Evolutionary conservation across 305 asterid species (phyloP).

Genomic region (Fraxinus floribunda): DNA sequence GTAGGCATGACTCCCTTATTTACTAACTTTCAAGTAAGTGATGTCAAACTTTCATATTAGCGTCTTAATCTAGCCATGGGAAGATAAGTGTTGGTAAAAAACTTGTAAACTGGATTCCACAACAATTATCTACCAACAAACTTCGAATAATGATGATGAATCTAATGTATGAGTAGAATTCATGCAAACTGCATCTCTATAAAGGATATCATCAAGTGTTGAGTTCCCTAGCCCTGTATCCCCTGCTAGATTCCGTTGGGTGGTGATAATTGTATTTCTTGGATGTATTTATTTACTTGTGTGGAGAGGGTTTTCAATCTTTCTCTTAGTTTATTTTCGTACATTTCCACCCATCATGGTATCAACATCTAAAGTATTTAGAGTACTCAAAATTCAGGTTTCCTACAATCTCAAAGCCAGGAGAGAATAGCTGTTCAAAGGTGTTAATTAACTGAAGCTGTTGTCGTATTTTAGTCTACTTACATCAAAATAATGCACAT

Average conservation of each 20-base stretch:
- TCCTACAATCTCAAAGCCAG: conserved; percentile 10
- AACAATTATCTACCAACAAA: not conserved
- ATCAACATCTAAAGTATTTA: conserved; percentile 3
- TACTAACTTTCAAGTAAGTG: not conserved
- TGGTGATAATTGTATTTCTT: not conserved
- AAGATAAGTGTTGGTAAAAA: not conserved
- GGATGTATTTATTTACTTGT: not conserved
- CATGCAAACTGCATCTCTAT: not conserved
- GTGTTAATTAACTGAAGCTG: conserved; percentile 11
- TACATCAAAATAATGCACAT: conserved; percentile 98
- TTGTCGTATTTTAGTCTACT: conserved; percentile 32
- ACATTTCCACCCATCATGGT: not conserved
- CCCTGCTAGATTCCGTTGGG: not conserved
- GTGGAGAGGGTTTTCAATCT: not conserved
- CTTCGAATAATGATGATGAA: not conserved
- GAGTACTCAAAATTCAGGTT: conserved; percentile 3
- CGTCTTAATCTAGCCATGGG: not conserved
- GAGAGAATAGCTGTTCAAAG: not conserved
- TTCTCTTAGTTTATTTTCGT: not conserved
- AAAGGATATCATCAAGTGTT: not conserved
- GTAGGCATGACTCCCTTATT: conserved; percentile 2
- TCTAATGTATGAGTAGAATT: not conserved
- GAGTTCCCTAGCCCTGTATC: not conserved
- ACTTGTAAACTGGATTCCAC: not conserved
- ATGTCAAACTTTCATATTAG: not conserved